Conservation (phyloP, 169 alveolate genomes). For the Plasmodium chabaudi region DNA sequence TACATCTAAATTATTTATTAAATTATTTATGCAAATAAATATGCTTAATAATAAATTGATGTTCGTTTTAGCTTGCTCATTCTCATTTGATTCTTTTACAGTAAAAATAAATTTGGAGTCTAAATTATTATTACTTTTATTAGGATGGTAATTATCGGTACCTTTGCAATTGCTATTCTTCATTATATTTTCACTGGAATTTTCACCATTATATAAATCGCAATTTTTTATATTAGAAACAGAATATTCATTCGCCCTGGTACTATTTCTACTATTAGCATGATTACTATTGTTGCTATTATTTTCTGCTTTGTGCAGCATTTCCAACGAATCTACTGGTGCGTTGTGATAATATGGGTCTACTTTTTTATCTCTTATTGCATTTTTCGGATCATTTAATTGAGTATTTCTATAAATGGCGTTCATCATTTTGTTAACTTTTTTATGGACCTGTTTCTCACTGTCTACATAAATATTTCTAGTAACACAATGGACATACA, state of each 20-base stretch:
- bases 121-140: not conserved
- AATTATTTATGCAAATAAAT: conserved; percentile 63
- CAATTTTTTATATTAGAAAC: not conserved
- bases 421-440: conserved; percentile 2
- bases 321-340: not conserved
- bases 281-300: not conserved
- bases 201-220: not conserved
- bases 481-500: conserved; percentile 24
- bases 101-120: conserved; percentile 32
- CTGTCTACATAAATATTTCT: not conserved
- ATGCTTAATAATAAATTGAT: conserved; percentile 29
- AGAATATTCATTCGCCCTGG: not conserved
- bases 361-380: not conserved
- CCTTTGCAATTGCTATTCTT: not conserved
- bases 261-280: not conserved
- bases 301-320: not conserved
- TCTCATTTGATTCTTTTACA: conserved; percentile 2
- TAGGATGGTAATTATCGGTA: conserved; percentile 7
- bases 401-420: not conserved
- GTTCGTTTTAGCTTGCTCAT: not conserved
- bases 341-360: too few species aligned
- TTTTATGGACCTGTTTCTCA: conserved; percentile 2
- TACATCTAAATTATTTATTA: conserved; percentile 49
- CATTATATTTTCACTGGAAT: not conserved
- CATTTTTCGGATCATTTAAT: not conserved